Percentiles rank a stretch among this genome's conserved stretches.
These are phyloP conservation scores for Apium graveolens DNA, from an alignment of 129 eudicot genomes.

Conservation along the genomic window DNA sequence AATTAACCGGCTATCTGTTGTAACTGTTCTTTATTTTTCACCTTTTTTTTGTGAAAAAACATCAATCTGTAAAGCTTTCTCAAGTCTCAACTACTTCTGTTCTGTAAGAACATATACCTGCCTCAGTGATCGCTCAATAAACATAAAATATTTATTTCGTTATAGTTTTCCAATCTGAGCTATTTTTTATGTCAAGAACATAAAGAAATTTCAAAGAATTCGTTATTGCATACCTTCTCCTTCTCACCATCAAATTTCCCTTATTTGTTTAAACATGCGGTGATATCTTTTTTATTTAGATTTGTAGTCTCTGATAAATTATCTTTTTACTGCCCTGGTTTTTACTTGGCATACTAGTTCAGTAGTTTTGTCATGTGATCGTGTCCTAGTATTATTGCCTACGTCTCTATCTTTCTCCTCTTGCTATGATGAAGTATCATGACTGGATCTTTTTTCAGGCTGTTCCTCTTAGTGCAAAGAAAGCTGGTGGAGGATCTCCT, in stretches of 20 bases:
- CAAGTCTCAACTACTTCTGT: background rate
- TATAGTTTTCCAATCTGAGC: background rate
- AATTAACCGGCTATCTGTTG: background rate
- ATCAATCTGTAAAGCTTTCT: background rate
- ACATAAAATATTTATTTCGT: background rate
- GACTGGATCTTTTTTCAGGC: constrained; percentile 41
- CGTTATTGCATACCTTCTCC: background rate
- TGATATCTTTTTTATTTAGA: background rate
- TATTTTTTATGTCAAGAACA: background rate
- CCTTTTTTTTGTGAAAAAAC: background rate
- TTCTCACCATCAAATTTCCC: background rate
- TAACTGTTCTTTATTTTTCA: background rate
- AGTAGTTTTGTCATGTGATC: background rate
- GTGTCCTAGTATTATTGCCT: background rate
- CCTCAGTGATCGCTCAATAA: background rate
- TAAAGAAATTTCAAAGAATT: background rate
- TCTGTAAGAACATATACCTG: background rate
- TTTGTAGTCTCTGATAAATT: background rate
- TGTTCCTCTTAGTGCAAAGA: constrained; percentile 89
- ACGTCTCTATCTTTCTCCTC: background rate
- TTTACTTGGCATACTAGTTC: background rate
- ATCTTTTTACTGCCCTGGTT: background rate
- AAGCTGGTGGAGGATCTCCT: constrained; percentile 63
- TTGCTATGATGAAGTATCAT: background rate
- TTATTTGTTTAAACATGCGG: background rate